These are phyloP conservation scores for Colletotrichum lindemuthianum DNA, from an alignment of 2,329 filamentous ascomycete species.

Conservation along the genomic window DNA sequence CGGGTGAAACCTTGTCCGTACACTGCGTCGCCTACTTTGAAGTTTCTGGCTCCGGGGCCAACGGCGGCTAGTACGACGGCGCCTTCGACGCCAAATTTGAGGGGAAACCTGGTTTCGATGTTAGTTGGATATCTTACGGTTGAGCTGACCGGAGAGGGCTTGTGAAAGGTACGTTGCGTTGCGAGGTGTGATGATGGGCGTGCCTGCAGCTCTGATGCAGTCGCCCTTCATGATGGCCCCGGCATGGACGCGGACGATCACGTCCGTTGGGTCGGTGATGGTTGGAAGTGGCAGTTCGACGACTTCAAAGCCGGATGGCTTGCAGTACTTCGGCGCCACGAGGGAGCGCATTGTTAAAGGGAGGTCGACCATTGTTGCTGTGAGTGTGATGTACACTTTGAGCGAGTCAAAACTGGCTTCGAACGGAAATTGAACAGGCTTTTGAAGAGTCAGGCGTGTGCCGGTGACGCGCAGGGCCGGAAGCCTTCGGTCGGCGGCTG, in stretches of 20 bases:
- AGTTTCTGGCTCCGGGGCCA: neutral
- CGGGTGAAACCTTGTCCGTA: slow-evolving; percentile 51
- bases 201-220: slow-evolving; percentile 39
- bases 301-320: slow-evolving; percentile 51
- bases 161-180: slow-evolving; percentile 31
- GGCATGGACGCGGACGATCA: slow-evolving; percentile 54
- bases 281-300: slow-evolving; percentile 53
- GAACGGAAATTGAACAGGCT: neutral
- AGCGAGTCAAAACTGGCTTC: neutral
- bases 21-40: slow-evolving; percentile 37
- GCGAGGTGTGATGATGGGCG: slow-evolving; percentile 35
- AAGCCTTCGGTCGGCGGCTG: slow-evolving; percentile 14
- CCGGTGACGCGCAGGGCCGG: neutral
- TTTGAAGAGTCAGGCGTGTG: neutral
- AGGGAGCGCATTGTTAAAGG: slow-evolving; percentile 56
- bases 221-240: slow-evolving; percentile 49
- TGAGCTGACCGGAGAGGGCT: too few relatives aligned
- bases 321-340: slow-evolving; percentile 51
- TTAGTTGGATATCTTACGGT: neutral
- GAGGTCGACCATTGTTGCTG: slow-evolving; percentile 41
- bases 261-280: slow-evolving; percentile 54
- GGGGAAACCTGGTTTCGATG: slow-evolving; percentile 41
- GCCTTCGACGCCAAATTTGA: slow-evolving; percentile 22
- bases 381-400: neutral
- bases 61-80: slow-evolving; percentile 13